Conservation (phyloP, 176 grass and related monocot species). For the Bothriochloa decipiens region DNA sequence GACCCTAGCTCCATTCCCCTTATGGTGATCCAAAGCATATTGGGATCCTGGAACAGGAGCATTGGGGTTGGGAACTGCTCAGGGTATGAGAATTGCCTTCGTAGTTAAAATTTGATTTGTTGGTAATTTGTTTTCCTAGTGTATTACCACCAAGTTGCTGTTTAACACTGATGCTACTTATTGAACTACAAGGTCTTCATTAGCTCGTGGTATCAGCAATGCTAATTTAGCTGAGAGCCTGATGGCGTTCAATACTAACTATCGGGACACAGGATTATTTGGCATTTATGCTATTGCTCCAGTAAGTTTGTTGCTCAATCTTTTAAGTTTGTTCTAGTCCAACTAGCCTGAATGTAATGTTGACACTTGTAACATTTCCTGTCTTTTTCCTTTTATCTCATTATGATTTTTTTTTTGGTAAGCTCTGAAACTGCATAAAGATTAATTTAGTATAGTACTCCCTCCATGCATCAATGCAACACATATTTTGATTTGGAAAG, state of each 20-base stretch:
- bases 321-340: constrained; percentile 32
- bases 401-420: background rate
- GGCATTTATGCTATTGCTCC: constrained; percentile 69
- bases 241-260: constrained; percentile 97
- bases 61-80: constrained; percentile 75
- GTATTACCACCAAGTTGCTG: constrained; percentile 9
- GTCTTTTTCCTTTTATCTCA: constrained; percentile 14
- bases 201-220: constrained; percentile 82
- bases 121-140: constrained; percentile 9
- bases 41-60: constrained; percentile 84
- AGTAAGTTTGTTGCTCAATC: constrained; percentile 57
- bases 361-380: background rate
- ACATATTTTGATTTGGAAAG: background rate
- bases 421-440: constrained; percentile 8
- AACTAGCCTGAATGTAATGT: background rate
- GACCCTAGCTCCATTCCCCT: constrained; percentile 87
- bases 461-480: background rate
- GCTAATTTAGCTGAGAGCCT: constrained; percentile 76
- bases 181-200: constrained; percentile 74
- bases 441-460: background rate
- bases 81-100: constrained; percentile 59
- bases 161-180: constrained; percentile 30
- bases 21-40: constrained; percentile 93
- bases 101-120: constrained; percentile 5
- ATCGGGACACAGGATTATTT: constrained; percentile 89